Conservation (phyloP, 2,329 filamentous ascomycete species). For the Beauveria sp. region DNA sequence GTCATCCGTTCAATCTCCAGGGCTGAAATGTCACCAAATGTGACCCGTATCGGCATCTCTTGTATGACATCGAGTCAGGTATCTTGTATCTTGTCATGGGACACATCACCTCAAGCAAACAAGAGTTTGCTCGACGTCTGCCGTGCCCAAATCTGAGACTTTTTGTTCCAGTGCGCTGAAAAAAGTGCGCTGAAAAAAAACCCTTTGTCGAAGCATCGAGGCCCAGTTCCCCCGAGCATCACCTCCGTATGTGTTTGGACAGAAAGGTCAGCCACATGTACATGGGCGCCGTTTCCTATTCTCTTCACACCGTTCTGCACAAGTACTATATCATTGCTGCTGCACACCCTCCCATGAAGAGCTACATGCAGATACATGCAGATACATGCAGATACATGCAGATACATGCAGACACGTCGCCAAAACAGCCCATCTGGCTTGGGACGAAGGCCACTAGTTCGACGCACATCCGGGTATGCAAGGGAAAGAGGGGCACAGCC, state of each 20-base stretch:
- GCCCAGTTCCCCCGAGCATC: background rate
- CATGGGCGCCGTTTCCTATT: background rate
- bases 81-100: background rate
- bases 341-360: background rate
- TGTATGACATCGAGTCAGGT: background rate
- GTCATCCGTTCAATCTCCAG: background rate
- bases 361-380: background rate
- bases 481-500: conserved; percentile 8
- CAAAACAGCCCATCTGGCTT: conserved; percentile 7
- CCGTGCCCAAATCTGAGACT: background rate
- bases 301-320: background rate
- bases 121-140: background rate
- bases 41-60: background rate
- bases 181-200: background rate
- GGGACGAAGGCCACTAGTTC: background rate
- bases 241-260: background rate
- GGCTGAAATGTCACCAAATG: background rate
- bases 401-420: background rate
- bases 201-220: background rate
- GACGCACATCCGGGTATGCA: conserved; percentile 12
- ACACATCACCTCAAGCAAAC: background rate
- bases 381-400: background rate
- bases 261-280: background rate
- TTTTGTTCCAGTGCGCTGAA: background rate
- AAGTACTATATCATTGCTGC: background rate